Evolutionary conservation across 441 rosid species (phyloP).

Genomic region (Gossypium gossypioides): DNA sequence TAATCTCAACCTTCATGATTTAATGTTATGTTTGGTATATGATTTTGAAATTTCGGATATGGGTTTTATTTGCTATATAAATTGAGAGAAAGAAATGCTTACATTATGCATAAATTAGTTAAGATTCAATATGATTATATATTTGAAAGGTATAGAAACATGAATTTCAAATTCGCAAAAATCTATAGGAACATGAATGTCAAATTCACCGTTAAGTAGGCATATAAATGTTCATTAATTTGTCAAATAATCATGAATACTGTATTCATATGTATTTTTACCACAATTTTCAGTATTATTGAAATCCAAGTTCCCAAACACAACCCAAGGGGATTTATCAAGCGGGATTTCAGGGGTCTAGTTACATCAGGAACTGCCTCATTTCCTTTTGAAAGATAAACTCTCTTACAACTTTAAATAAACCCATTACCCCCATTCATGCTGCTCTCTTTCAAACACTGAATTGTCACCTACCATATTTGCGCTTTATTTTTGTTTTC

Average conservation of each 20-base stretch:
- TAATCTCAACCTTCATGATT: neutral
- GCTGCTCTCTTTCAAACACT: neutral
- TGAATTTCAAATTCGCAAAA: neutral
- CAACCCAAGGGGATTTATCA: neutral
- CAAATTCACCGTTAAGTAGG: neutral
- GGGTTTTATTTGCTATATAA: neutral
- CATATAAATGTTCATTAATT: neutral
- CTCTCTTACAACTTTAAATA: neutral
- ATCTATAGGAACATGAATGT: neutral
- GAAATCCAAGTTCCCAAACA: neutral
- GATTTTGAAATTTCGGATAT: neutral
- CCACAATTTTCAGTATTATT: neutral
- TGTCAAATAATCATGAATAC: neutral
- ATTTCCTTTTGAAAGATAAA: constrained; percentile 1
- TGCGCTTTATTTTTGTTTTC: neutral
- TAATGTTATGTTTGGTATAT: neutral
- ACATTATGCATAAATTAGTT: neutral
- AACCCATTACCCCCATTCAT: neutral
- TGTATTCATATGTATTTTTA: neutral
- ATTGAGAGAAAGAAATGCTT: neutral
- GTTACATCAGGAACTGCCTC: neutral
- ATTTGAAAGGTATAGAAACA: neutral
- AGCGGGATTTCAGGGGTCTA: neutral
- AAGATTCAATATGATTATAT: neutral
- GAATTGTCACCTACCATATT: neutral